Conservation (phyloP, 768 basidiomycete genomes). For the Trametes villosa region DNA sequence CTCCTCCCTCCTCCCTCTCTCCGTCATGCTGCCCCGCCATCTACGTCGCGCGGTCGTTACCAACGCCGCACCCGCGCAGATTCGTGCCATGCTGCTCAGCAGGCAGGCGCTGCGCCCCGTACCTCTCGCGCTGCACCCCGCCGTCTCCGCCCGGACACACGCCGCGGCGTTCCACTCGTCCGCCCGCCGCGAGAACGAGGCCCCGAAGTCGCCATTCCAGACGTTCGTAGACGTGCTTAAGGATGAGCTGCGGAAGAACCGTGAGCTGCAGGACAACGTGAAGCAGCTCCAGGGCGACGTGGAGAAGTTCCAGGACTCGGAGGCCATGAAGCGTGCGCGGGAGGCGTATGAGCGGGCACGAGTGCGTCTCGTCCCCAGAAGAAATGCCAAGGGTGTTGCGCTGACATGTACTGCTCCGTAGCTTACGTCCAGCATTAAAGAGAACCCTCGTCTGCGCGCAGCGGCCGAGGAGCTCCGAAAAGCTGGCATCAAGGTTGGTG, state of each 20-base stretch:
- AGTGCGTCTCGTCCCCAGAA: slow-evolving; percentile 51
- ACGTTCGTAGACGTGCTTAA: slow-evolving; percentile 94
- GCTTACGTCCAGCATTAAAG: slow-evolving; percentile 90
- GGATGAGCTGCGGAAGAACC: slow-evolving; percentile 91
- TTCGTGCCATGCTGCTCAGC: slow-evolving; percentile 30
- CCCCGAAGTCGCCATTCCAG: slow-evolving; percentile 91
- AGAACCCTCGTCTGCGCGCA: slow-evolving; percentile 89
- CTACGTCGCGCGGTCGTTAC: slow-evolving; percentile 44
- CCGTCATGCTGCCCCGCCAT: slow-evolving; percentile 52
- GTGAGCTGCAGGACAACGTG: slow-evolving; percentile 94
- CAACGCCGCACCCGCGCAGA: slow-evolving; percentile 30
- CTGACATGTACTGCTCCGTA: background rate
- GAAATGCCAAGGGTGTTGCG: background rate
- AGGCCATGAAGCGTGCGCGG: slow-evolving; percentile 90
- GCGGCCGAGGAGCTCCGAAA: slow-evolving; percentile 93
- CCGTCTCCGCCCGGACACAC: slow-evolving; percentile 18
- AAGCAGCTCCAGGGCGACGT: slow-evolving; percentile 98
- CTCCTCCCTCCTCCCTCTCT: background rate
- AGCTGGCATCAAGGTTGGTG: slow-evolving; percentile 88
- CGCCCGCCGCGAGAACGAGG: slow-evolving; percentile 56
- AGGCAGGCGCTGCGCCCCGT: slow-evolving; percentile 27
- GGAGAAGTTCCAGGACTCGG: slow-evolving; percentile 95
- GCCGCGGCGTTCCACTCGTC: slow-evolving; percentile 63
- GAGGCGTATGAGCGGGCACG: slow-evolving; percentile 94
- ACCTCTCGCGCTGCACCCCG: slow-evolving; percentile 37